Base-by-base conservation (phyloP, 306 rosid genomes). In the Luffa acutangula region DNA sequence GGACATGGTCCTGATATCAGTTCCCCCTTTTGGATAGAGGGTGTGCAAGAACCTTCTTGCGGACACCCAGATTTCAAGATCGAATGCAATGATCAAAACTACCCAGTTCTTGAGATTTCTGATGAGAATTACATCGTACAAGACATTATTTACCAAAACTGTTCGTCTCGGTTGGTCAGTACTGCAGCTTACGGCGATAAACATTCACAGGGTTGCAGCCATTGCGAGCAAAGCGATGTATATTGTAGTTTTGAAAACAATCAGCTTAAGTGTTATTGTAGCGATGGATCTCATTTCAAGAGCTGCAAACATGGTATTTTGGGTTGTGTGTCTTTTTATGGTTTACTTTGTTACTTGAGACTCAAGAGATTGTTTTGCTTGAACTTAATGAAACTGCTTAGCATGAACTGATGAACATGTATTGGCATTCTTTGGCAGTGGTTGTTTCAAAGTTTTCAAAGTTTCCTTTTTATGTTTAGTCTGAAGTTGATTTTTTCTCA, bases 21-120 rank as follows among this genome's bases (percentile, higher is more conserved):
- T 54, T 91, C 86, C 78, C 97, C 97, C 14, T 91, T 93, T 72
- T 91, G 97, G 95, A 83, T 87, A 67, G 80, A 83, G 67, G 69
- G 77, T 52, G 59, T 71, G 20, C 88, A 90, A 9, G 80, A 75
- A 18, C 9, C 89, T 56, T 88, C 79, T 58, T 89, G 95, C 69
- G 97, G 95, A 72, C 41, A 82, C 80, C 89, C 88, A 2, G 78
- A 82, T 71, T 93, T 91, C 86, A 83, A 81, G 73, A 79, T 93
- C 60, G 64, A 69, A 73, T 90, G 97, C 83, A 62, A 21, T 0
- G n/a, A 80, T 12, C 65, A 71, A 39, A 69, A 83, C 1, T 49
- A 51, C 77, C 91, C 93, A 73, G 73, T 91, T 71, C 87, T 91
- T 54, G 66, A 39, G 80, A 84, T 88, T 54, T 83, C 95, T 2